Evolutionary conservation across 2,329 filamentous ascomycete genomes (phyloP), one percentile per base, ranked within the genome.

Genomic region (Leptodontidium sp.): DNA sequence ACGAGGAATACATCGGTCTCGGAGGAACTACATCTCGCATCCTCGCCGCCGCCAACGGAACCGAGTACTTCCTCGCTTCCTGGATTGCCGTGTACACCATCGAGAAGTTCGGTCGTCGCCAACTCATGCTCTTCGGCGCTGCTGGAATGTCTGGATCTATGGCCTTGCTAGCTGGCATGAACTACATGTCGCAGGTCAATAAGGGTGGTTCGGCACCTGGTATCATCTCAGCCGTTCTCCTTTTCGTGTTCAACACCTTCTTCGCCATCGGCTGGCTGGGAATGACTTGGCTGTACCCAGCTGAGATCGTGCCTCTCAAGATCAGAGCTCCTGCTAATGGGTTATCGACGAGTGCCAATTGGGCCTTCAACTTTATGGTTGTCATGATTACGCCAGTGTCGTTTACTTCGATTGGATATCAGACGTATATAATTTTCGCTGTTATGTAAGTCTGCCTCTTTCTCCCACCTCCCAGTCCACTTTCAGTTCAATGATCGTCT

Each of bases 91-190:
- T 82, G 4, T 78, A 79, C 21, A 78, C 80, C 1, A 84, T 85
- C 64, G 83, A 85, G 78, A 85, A 86, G 1, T 86, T 90, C 2
- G 90, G 90, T 14, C 88, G 91, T 38, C 85, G 91, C 17, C 86
- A 87, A 75, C 84, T 93, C 70, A 93, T 94, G 90, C 80, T 93
- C 21, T 87, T 92, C 71, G 91, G 90, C 61, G 87, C 88, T 0
- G 80, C 85, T 40, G 88, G 88, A 0, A 89, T 90, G 82, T 87
- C 87, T 24, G 77, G 83, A 2, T 89, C 87, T 57, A 93, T 93
- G 91, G 85, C 88, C 1, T 83, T 92, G 47, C 81, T 88, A 8
- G 78, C 79, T 0, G 78, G 76, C 52, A 74, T 71, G 45, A 77
- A 75, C 29, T 71, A 78, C n/a, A 76, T 45, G 82, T 84, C 0